These are phyloP conservation scores for Lactarius evosmus DNA, from an alignment of 768 basidiomycete species.

Conservation along the genomic window DNA sequence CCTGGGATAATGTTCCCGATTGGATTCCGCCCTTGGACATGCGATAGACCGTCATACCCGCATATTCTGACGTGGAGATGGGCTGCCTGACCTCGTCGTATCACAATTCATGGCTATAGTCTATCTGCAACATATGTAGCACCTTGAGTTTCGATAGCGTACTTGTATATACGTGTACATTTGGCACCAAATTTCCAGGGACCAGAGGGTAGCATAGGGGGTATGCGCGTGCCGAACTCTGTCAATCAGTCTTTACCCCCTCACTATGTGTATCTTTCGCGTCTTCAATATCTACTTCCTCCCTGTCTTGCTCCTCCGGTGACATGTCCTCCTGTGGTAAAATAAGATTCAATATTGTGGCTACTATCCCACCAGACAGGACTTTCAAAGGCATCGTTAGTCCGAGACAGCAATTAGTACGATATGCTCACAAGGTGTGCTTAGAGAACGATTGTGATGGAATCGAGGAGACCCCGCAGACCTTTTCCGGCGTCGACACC, in stretches of 20 bases:
- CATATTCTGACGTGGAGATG: background rate
- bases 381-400: slow-evolving; percentile 31
- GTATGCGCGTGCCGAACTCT: background rate
- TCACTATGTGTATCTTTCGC: slow-evolving; percentile 5
- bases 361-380: slow-evolving; percentile 43
- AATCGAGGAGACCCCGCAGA: slow-evolving; percentile 65
- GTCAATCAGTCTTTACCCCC: background rate
- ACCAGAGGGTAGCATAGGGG: background rate
- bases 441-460: slow-evolving; percentile 77
- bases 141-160: background rate
- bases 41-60: slow-evolving; percentile 37
- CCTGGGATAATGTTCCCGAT: slow-evolving; percentile 62
- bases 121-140: slow-evolving; percentile 12
- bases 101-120: background rate
- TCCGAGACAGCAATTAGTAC: slow-evolving; percentile 5
- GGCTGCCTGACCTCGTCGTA: background rate
- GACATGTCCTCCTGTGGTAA: slow-evolving; percentile 37
- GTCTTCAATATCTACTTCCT: slow-evolving; percentile 4
- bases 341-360: slow-evolving; percentile 46
- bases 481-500: slow-evolving; percentile 54
- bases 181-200: background rate
- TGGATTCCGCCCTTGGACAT: slow-evolving; percentile 65
- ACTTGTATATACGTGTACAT: slow-evolving; percentile 10
- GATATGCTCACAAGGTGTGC: slow-evolving; percentile 68
- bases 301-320: background rate